Percentiles rank a stretch among this genome's conserved stretches.
phyloP scores from a whole-genome alignment of 83 land plant genomes.

The Isoetes engelmannii region DNA sequence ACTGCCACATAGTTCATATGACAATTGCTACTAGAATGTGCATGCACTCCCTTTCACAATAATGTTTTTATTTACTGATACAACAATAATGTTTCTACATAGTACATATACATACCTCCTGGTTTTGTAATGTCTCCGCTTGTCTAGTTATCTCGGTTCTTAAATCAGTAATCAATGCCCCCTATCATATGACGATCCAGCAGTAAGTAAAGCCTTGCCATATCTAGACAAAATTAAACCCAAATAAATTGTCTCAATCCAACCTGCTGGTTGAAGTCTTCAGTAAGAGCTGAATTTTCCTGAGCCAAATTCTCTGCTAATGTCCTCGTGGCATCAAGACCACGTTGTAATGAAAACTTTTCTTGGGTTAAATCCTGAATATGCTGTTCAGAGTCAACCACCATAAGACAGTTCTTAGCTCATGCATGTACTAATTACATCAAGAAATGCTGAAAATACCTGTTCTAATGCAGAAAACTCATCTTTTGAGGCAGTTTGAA shows the following conservation, averaged over 20 bases:
- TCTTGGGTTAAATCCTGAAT: conserved; percentile 97
- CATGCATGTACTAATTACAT: not conserved
- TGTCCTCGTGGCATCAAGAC: conserved; percentile 60
- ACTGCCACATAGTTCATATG: not conserved
- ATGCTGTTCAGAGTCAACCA: conserved; percentile 43
- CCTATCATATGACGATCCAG: conserved; percentile 40
- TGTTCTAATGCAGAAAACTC: conserved; percentile 22
- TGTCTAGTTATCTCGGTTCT: conserved; percentile 64
- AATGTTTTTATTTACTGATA: not conserved
- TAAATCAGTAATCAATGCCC: conserved; percentile 63
- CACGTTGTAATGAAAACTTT: conserved; percentile 77
- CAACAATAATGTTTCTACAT: not conserved
- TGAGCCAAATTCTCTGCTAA: conserved; percentile 66
- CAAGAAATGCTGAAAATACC: not conserved
- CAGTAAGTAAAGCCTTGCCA: not conserved
- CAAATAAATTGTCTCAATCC: not conserved
- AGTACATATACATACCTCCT: conserved; percentile 44
- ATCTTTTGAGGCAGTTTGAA: not conserved
- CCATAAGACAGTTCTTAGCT: conserved; percentile 5
- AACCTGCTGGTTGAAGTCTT: conserved; percentile 91
- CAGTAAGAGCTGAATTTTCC: conserved; percentile 79
- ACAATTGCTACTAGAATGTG: not conserved
- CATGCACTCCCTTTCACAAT: not conserved
- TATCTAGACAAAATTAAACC: not conserved
- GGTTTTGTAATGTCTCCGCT: conserved; percentile 56